These are phyloP conservation scores for Tricholoma sp. DNA, from an alignment of 768 basidiomycete genomes.

Conservation along the genomic window DNA sequence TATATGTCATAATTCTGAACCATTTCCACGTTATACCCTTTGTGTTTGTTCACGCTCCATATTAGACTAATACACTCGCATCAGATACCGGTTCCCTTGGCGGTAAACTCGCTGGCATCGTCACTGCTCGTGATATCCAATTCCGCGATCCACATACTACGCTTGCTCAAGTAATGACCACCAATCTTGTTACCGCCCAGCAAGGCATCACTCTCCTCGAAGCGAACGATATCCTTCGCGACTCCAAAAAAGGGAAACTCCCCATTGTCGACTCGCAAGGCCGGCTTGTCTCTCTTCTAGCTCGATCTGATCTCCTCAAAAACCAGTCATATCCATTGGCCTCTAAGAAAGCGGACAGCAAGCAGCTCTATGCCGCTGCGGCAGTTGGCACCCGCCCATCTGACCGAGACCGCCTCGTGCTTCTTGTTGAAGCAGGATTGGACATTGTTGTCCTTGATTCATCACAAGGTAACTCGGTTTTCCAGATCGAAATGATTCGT, in stretches of 20 bases:
- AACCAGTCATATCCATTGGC: conserved; percentile 96
- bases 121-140: conserved; percentile 94
- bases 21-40: conserved; percentile 10
- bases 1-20: conserved; percentile 32
- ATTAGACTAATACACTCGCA: conserved; percentile 17
- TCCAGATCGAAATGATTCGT: conserved; percentile 88
- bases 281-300: conserved; percentile 71
- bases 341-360: conserved; percentile 83
- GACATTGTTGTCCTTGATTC: conserved; percentile 96
- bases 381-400: conserved; percentile 89
- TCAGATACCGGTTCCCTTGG: conserved; percentile 83
- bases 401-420: conserved; percentile 77
- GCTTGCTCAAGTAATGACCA: conserved; percentile 89
- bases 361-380: conserved; percentile 95
- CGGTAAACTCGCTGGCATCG: conserved; percentile 92
- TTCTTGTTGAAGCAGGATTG: conserved; percentile 90
- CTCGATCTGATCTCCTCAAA: conserved; percentile 95
- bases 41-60: conserved; percentile 6
- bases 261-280: conserved; percentile 57
- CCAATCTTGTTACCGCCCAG: conserved; percentile 75
- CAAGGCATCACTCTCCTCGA: conserved; percentile 86
- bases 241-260: conserved; percentile 97
- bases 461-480: conserved; percentile 93
- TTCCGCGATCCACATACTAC: conserved; percentile 66
- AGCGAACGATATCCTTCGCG: conserved; percentile 91